phyloP scores from a whole-genome alignment of 352 stramenopile species.

The Globisporangium okanoganense region DNA sequence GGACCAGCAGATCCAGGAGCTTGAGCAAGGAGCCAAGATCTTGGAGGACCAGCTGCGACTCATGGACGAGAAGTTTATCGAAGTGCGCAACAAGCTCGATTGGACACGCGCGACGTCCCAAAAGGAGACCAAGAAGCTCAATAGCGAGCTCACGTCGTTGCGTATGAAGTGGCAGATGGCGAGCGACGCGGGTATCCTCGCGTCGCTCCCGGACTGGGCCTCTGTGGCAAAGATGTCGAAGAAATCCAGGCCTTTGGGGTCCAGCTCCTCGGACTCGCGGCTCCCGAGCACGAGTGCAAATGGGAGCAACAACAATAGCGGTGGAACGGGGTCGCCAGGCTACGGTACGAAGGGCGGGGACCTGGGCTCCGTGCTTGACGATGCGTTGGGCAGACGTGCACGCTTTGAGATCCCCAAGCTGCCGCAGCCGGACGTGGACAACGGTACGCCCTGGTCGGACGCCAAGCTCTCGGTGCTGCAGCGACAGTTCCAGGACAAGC shows the following conservation, averaged over 20 bases:
- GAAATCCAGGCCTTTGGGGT: slow-evolving; percentile 31
- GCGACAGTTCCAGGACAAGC: slow-evolving; percentile 38
- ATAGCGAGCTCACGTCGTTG: slow-evolving; percentile 50
- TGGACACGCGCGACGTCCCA: slow-evolving; percentile 87
- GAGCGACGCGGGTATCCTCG: slow-evolving; percentile 46
- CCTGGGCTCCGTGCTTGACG: slow-evolving; percentile 20
- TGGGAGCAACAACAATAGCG: slow-evolving; percentile 22
- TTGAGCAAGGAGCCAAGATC: slow-evolving; percentile 92
- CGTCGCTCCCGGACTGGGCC: slow-evolving; percentile 45
- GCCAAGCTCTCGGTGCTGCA: slow-evolving; percentile 55
- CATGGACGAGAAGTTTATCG: slow-evolving; percentile 98
- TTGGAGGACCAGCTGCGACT: slow-evolving; percentile 94
- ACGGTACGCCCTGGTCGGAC: slow-evolving; percentile 68
- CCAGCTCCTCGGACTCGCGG: slow-evolving; percentile 49
- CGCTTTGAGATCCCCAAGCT: slow-evolving; percentile 77
- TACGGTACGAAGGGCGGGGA: slow-evolving; percentile 8
- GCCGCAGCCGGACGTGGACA: slow-evolving; percentile 55
- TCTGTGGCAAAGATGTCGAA: slow-evolving; percentile 27
- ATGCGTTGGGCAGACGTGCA: slow-evolving; percentile 22
- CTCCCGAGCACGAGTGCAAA: slow-evolving; percentile 20
- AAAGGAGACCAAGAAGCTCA: slow-evolving; percentile 78
- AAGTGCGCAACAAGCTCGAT: slow-evolving; percentile 95
- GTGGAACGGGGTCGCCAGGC: slow-evolving; percentile 5
- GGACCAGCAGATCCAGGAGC: slow-evolving; percentile 85
- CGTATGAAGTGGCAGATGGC: slow-evolving; percentile 78